Evolutionary conservation across 306 rosid genomes (phyloP), one percentile per base, ranked within the genome.

Genomic region (Delonix regia): DNA sequence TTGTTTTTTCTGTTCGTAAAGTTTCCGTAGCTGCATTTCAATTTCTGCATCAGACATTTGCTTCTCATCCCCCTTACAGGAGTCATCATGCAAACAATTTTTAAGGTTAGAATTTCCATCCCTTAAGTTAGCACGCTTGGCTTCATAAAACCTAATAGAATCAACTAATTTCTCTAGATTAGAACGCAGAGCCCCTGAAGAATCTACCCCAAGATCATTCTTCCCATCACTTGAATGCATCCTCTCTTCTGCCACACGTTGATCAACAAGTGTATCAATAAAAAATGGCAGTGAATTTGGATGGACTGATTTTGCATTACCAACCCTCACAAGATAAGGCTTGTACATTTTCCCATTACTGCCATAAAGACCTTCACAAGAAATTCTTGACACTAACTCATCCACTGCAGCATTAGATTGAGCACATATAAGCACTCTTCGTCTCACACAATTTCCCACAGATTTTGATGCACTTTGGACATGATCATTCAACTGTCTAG

Each of bases 361-460:
- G 22, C 94, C 92, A 79, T 89, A 87, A 71, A 95, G 94, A 69
- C 99, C 97, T 18, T 83, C 85, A 73, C 86, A 88, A 69, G 94
- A 92, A 87, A 95, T 89, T 83, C 99, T 88, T 33, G 98, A 88
- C 57, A 95, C 99, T 80, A 95, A 86, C 67, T 95, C 99, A 88
- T 95, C 99, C 61, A 95, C 97, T 14, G 99, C 99, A 69, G 99
- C 99, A 86, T 95, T 95, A 64, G 99, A 95, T 84, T 95, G 99
- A 81, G 99, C 99, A 83, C 99, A 95, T 64, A 95, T 86, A 74
- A 95, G 99, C 66, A 95, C 88, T 86, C 99, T 95, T 73, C 88
- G 81, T 85, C 85, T 89, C 24, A 27, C 83, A 75, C 77, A 75
- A 82, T 74, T 85, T 56, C 90, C 97, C 33, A 48, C 45, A 73